Base-by-base conservation (phyloP, 495 filamentous ascomycete genomes). In the Cryomyces antarcticus region DNA sequence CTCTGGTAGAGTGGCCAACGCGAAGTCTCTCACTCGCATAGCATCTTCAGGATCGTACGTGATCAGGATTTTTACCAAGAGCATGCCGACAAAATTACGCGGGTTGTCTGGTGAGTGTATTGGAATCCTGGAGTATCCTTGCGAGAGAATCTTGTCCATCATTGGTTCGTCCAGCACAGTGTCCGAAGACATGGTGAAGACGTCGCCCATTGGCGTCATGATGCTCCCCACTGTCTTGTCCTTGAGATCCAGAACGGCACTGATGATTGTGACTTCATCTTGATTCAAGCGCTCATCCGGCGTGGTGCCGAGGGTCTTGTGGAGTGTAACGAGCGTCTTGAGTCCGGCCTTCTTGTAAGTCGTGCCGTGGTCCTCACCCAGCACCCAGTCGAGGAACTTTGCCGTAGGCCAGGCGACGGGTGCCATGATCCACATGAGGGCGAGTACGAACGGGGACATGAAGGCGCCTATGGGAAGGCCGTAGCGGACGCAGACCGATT, bases 201-300 rank as follows among this genome's bases (percentile, higher is more conserved):
- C 86, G 59, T 96, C 86, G 6, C 83, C 75, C 79, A 97, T 96
- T 0, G 92, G 89, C 1, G 89, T 97, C 92, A 96, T 96, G 52
- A 97, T 94, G 49, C 68, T 77, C 24, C 82, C 86, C 31, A 97
- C 84, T 0, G 89, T 67, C 59, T 97, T 97, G 50, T 89, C 88
- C 58, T 96, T 97, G 43, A 97, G 64, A 57, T 97, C 89, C 40
- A 97, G 66, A 12, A 96, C 92, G 27, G 88, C 88, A 48, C 80
- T 92, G 54, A 97, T 97, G 56, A 97, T 97, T 38, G 88, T 96
- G 49, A 96, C 89, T 62, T 97, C 89, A 55, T 97, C 89, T 48
- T 93, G 78, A 54, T 93, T 95, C 28, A 97, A 70, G 44, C 93
- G 78, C 55, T 96, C 82, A 13, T 79, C 81, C 9, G 71, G 65